Base-by-base conservation (phyloP, 2,329 filamentous ascomycete species). In the Orbilia brochopaga region DNA sequence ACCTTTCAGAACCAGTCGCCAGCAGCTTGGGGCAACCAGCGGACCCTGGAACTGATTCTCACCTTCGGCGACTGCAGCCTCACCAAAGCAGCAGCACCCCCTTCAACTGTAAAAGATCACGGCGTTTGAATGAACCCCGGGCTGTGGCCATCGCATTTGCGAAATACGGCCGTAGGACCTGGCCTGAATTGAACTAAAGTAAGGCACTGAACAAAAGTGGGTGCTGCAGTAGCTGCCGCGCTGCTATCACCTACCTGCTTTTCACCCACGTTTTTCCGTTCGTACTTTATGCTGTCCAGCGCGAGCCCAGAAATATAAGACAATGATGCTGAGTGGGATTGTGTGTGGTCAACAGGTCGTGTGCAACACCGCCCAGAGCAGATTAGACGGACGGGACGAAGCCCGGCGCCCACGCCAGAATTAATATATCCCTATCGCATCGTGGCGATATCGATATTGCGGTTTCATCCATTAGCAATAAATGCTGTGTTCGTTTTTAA, bases 21-120 rank as follows among this genome's bases (percentile, higher is more conserved):
- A 50, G 50, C 51, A 54, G 32, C 35, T 52, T 48, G 66, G 59
- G 60, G n/a, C n/a, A n/a, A n/a, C 60, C 64, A 60, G 60, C 64
- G 60, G 67, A 65, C 56, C 67, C 67, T 61, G 67, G 62, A 56
- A 52, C 60, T 35, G 37, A 32, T 50, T n/a, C 64, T 65, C 60
- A 72, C 57, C 48, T 65, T 72, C 60, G 67, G 67, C 67, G 67
- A 72, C 67, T 72, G 67, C 55, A 72, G 60, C 60, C 67, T 72
- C 67, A 56, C 59, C 60, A 72, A 65, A 72, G 53, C 46, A 51
- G 64, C 42, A 63, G 58, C 52, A 52, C 55, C 60, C 56, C 67
- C 44, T 50, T 72, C 64, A 32, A n/a, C n/a, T n/a, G n/a, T n/a
- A n/a, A n/a, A 52, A 70, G 59, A 55, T 32, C 46, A 48, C 19